phyloP scores from a whole-genome alignment of 345 rosid species.

The Eucalyptus regnans region DNA sequence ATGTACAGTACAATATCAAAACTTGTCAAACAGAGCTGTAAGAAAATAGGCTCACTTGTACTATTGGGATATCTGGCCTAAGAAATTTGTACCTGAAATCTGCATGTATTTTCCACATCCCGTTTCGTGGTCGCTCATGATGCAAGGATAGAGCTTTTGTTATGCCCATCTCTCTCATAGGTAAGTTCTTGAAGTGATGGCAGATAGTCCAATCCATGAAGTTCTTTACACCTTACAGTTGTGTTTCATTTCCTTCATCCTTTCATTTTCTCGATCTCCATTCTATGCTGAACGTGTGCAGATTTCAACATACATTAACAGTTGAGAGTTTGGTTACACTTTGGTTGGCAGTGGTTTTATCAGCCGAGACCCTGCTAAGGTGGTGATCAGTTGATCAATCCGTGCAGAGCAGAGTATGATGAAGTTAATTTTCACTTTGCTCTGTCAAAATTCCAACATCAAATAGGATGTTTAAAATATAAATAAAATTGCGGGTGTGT shows the following conservation, averaged over 20 bases:
- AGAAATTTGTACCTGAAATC: not conserved
- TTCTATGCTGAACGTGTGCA: not conserved
- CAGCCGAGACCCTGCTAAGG: not conserved
- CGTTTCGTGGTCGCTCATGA: not conserved
- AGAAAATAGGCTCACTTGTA: not conserved
- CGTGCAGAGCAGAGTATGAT: not conserved
- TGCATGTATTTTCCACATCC: not conserved
- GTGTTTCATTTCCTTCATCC: not conserved
- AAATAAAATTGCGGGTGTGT: not conserved
- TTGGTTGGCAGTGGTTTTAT: not conserved
- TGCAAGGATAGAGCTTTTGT: not conserved
- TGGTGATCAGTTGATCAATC: not conserved
- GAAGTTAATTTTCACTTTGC: not conserved
- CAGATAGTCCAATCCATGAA: not conserved
- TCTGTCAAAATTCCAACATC: not conserved
- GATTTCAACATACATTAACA: not conserved
- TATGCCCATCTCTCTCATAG: not conserved
- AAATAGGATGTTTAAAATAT: not conserved
- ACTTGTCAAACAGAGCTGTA: not conserved
- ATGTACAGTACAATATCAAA: not conserved
- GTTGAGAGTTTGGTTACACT: not conserved
- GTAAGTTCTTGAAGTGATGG: not conserved
- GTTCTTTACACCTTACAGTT: not conserved
- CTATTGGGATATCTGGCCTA: not conserved
- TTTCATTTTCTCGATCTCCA: not conserved